Evolutionary conservation across 306 rosid genomes (phyloP).

Genomic region (Styphnolobium japonicum): DNA sequence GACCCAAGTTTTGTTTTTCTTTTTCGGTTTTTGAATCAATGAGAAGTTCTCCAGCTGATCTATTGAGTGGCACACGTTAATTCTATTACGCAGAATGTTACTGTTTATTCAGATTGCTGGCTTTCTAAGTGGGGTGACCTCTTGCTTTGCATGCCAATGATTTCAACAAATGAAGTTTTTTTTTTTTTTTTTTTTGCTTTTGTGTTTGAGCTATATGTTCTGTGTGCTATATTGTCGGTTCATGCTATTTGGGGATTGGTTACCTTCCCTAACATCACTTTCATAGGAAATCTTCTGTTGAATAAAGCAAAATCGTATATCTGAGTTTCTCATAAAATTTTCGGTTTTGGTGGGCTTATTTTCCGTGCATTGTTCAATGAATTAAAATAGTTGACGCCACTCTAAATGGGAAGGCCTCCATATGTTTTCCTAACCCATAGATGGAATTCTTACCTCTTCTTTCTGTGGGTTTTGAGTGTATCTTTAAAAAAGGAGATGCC

Average conservation of each 20-base stretch:
- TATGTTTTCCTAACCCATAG: background rate
- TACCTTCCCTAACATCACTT: slow-evolving; percentile 4
- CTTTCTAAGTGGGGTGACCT: background rate
- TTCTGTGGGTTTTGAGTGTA: background rate
- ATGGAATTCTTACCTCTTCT: slow-evolving; percentile 3
- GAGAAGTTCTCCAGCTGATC: slow-evolving; percentile 37
- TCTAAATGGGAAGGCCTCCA: background rate
- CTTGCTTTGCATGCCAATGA: background rate
- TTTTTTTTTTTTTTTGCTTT: background rate
- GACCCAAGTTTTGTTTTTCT: background rate
- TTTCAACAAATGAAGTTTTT: background rate
- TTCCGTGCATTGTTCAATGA: background rate
- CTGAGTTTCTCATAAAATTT: background rate
- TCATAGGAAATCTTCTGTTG: background rate
- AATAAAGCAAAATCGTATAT: background rate
- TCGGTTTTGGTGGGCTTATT: background rate
- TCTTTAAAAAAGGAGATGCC: background rate
- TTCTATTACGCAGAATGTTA: background rate
- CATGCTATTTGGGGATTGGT: slow-evolving; percentile 2
- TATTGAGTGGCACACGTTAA: background rate
- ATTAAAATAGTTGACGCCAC: background rate
- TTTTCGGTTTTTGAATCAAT: background rate
- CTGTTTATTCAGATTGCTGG: slow-evolving; percentile 20
- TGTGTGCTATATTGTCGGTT: slow-evolving; percentile 13
- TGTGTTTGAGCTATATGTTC: slow-evolving; percentile 18